Evolutionary conservation across 805 yeast genomes (phyloP), one percentile per base, ranked within the genome.

Genomic region (Wickerhamomyces bovis): DNA sequence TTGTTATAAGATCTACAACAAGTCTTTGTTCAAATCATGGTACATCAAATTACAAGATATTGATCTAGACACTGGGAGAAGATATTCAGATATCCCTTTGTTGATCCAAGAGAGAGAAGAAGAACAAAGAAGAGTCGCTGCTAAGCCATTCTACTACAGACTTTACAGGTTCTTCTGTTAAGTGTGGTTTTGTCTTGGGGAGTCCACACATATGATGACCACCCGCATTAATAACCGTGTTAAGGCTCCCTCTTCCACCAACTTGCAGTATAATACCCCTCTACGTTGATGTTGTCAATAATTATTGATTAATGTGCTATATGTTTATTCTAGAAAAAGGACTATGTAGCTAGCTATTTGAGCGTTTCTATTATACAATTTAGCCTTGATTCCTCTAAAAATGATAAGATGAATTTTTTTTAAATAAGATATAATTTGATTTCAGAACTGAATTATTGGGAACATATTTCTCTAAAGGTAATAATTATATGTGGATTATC

Each of bases 51-150:
- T 76, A 20, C 55, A 62, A 41, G 73, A 77, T 35, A 71, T 82
- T 58, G 87, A 82, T 56, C 60, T 83, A 39, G 83, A 77, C 57
- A 71, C 82, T 31, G 89, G 89, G 47, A 76, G 85, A 63, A 74
- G 85, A 60, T 82, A 78, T 42, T 60, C 77, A 22, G 86, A 81
- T 57, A 57, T 80, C 50, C 85, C 80, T 38, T 63, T 76, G 44
- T 61, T 81, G 47, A 69, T 66, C 52, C 80, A 76, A 59, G 82
- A 80, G 58, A 63, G 78, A 48, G 73, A 70, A 15, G 83, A 77
- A 63, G 81, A 80, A 57, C 71, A 63, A 58, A 80, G 70, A 11
- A 68, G 58, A 51, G 54, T 81, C 49, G 68, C 66, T 19, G 45
- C 71, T 38, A 72, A 68, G 59, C 78, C 78, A 45, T 57, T 67